Evolutionary conservation across 1,284 basidiomycete species (phyloP), one percentile per base, ranked within the genome.

Genomic region (Takashimella tepidaria): DNA sequence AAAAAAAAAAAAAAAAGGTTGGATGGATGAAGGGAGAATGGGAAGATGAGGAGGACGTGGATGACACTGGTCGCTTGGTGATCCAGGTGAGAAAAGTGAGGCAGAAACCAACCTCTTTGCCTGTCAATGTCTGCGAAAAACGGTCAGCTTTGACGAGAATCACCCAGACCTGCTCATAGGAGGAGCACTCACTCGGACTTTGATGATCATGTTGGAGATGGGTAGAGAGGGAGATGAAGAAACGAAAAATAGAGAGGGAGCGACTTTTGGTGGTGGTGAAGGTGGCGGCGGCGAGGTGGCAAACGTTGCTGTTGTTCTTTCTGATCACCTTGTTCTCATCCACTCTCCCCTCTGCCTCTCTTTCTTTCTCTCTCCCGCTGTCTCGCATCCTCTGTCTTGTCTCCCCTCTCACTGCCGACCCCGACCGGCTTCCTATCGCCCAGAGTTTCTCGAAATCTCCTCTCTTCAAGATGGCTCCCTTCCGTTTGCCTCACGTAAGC

Each of bases 111-210:
- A 73, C 70, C 63, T 73, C 72, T 57, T 70, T 72, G 26, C 68
- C 69, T 52, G 68, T 70, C 23, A 73, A 59, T 43, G 69, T 70
- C 67, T 70, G 55, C 42, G 19, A 25, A 2, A 31, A 8, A 57
- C 67, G 48, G 61, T 60, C 53, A 23, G 43, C 10, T 19, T 23
- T 22, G 12, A 13, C 19, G 22, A 10, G n/a, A n/a, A n/a, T n/a
- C n/a, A n/a, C n/a, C n/a, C n/a, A n/a, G n/a, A n/a, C n/a, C n/a
- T n/a, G n/a, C n/a, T n/a, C n/a, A n/a, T n/a, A 19, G 31, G 25
- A 45, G n/a, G 23, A n/a, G 27, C 20, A 8, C 67, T 60, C 51
- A 74, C 74, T 64, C 73, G 73, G 60, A 76, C 71, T 61, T 75
- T 76, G 55, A 76, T 64, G 49, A 76, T 68, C 74, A 76, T 76